Evolutionary conservation across 2,329 filamentous ascomycete genomes (phyloP).

Genomic region (Cryphonectria nitschkei): DNA sequence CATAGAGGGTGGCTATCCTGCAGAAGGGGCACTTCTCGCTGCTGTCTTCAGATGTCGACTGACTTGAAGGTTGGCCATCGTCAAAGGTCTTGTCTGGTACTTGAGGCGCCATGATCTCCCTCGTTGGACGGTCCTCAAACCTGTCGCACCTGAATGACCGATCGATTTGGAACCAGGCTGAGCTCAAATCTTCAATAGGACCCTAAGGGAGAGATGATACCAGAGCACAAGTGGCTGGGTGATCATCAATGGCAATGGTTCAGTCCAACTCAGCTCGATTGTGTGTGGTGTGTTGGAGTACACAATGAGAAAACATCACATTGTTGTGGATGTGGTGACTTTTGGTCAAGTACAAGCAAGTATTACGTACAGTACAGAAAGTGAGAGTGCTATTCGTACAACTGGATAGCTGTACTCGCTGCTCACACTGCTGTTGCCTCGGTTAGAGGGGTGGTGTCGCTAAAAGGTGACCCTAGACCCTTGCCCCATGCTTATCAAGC

Average conservation of each 20-base stretch:
- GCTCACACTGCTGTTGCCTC: constrained; percentile 14
- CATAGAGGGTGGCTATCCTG: constrained; percentile 56
- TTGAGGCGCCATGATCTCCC: constrained; percentile 21
- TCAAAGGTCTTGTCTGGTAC: constrained; percentile 26
- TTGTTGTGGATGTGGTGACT: constrained; percentile 2
- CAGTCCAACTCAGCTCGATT: background rate
- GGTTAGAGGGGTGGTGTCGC: constrained; percentile 2
- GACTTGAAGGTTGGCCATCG: constrained; percentile 14
- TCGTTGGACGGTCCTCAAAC: background rate
- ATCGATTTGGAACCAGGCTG: background rate
- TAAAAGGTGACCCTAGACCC: background rate
- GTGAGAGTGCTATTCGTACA: background rate
- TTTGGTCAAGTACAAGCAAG: background rate
- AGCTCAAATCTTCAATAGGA: background rate
- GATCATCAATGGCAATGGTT: background rate
- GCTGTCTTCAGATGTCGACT: constrained; percentile 17
- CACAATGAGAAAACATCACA: background rate
- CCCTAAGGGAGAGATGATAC: background rate
- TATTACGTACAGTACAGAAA: background rate
- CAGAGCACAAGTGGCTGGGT: background rate
- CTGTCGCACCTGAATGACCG: background rate
- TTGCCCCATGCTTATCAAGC: constrained; percentile 16
- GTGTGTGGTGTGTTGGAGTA: background rate
- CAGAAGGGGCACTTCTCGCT: constrained; percentile 63
- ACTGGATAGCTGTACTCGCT: background rate